Base-by-base conservation (phyloP, 2,329 filamentous ascomycete genomes). In the Pleomassaria siparia region DNA sequence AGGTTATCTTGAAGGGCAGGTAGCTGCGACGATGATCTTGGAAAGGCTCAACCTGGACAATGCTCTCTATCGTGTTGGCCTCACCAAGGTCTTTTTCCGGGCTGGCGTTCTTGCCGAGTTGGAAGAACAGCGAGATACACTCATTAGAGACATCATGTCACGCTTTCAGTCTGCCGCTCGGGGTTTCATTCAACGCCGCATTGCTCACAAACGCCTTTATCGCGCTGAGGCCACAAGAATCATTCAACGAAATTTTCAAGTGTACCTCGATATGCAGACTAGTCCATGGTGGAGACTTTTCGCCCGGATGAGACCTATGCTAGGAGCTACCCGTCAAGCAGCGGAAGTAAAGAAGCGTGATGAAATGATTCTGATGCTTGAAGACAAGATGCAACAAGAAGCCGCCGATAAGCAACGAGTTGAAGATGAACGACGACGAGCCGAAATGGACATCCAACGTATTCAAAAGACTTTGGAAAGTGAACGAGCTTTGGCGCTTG, bases 241-340 rank as follows among this genome's bases (percentile, higher is more conserved):
- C 54, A 94, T 99, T 40, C 92, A 97, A 67, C 83, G 86, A 33
- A 99, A 99, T 68, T 94, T 99, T 68, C 86, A 90, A 42, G 86
- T 94, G 2, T 99, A 99, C 61, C 81, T 95, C 4, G 84, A 95
- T 49, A 83, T 99, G 18, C 91, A 89, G 61, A 83, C 89, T 36
- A 96, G 91, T 63, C 94, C 94, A 1, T 99, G 95, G 95, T 99
- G 95, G 95, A 87, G 89, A 59, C 80, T 99, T 4, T 89, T 96
- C 57, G 86, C 91, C 6, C 88, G 89, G 63, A 97, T 99, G 91
- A 92, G 92, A 66, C 94, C 94, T 20, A 79, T 99, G 28, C 79
- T 99, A 10, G 94, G 95, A 32, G 89, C 91, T 13, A 96, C 95
- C 15, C 83, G 91, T 39, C 95, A 91, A 46, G 91, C 91, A 1